Conservation (phyloP, 306 rosid genomes). For the Vigna mungo region DNA sequence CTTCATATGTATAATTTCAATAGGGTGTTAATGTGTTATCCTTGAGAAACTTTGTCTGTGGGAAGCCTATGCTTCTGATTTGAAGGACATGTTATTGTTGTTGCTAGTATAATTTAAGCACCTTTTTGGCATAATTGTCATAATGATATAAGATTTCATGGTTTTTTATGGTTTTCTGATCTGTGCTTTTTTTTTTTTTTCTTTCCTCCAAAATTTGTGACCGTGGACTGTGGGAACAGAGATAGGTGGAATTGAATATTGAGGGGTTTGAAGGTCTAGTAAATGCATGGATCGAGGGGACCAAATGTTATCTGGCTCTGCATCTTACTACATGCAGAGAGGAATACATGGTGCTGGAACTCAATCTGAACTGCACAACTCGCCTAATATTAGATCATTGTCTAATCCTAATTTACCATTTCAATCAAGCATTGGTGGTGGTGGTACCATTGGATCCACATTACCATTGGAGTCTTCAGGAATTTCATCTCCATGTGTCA, state of each 20-base stretch:
- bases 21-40: constrained; percentile 10
- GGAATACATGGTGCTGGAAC: constrained; percentile 72
- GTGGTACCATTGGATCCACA: constrained; percentile 72
- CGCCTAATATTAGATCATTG: constrained; percentile 60
- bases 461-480: constrained; percentile 71
- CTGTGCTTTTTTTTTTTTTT: constrained; percentile 26
- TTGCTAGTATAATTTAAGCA: constrained; percentile 18
- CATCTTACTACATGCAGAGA: constrained; percentile 80
- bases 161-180: constrained; percentile 42
- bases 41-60: constrained; percentile 23
- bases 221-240: constrained; percentile 51
- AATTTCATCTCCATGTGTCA: constrained; percentile 72
- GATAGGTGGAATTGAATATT: constrained; percentile 39
- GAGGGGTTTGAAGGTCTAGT: constrained; percentile 46
- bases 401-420: constrained; percentile 70
- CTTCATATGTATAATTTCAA: constrained; percentile 40
- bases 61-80: constrained; percentile 26
- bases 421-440: constrained; percentile 69
- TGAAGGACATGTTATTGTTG: constrained; percentile 28
- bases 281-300: constrained; percentile 99
- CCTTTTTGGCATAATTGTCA: constrained; percentile 7
- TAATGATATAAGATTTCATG: constrained; percentile 31
- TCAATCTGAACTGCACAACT: constrained; percentile 63
- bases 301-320: constrained; percentile 83
- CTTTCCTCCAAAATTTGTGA: constrained; percentile 28